Evolutionary conservation across 73 alveolate species (phyloP).

Genomic region (Paramecium octaurelia): DNA sequence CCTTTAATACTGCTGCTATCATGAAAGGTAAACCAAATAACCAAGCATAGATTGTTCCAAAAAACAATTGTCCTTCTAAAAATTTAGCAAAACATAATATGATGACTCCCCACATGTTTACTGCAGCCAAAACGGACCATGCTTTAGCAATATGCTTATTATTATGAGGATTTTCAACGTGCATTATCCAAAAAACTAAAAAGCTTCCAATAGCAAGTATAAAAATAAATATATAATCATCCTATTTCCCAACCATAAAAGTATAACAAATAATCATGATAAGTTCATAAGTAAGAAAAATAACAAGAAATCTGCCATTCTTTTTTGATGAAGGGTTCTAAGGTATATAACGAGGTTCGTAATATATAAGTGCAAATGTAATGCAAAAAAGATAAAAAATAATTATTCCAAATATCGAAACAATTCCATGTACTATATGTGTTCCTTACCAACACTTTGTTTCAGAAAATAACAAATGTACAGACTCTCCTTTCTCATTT

Average conservation of each 20-base stretch:
- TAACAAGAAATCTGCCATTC: background rate
- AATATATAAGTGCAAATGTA: background rate
- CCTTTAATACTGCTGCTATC: conserved; percentile 26
- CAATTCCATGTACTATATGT: conserved; percentile 39
- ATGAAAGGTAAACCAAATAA: conserved; percentile 41
- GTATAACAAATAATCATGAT: conserved; percentile 11
- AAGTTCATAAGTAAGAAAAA: background rate
- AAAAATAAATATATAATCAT: conserved; percentile 38
- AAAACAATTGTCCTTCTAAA: conserved; percentile 32
- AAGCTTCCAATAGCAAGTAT: conserved; percentile 22
- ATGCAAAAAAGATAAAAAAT: background rate
- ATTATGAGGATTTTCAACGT: conserved; percentile 44
- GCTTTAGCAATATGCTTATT: background rate
- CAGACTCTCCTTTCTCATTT: background rate
- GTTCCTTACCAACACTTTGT: background rate
- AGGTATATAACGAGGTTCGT: background rate
- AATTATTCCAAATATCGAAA: background rate
- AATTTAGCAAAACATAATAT: conserved; percentile 54
- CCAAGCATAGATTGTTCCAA: conserved; percentile 56
- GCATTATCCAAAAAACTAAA: conserved; percentile 14
- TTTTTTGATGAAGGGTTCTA: background rate
- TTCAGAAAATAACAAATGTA: background rate
- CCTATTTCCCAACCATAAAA: background rate
- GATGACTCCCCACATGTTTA: conserved; percentile 50
- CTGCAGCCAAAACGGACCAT: conserved; percentile 41